Evolutionary conservation across 2,329 filamentous ascomycete species (phyloP).

Genomic region (Emericellopsis atlantica): DNA sequence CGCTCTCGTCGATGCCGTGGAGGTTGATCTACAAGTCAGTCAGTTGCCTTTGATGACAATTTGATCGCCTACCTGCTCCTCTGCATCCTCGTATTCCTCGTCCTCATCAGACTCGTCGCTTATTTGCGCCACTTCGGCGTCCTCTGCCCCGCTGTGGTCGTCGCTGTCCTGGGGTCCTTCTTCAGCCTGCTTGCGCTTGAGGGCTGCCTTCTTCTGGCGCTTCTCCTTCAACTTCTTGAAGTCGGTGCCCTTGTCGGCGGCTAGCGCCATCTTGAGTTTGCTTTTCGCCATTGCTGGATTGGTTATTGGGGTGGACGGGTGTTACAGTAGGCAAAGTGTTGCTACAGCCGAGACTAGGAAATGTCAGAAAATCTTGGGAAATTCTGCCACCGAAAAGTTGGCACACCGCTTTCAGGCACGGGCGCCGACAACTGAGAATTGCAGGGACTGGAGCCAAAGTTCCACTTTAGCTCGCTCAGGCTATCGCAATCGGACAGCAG

Average conservation of each 20-base stretch:
- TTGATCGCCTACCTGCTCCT: slow-evolving; percentile 9
- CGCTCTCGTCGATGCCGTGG: slow-evolving; percentile 46
- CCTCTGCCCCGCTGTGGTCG: background rate
- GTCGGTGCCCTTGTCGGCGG: slow-evolving; percentile 40
- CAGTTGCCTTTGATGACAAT: background rate
- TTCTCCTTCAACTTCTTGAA: slow-evolving; percentile 37
- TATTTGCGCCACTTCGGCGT: background rate
- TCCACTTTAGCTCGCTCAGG: background rate
- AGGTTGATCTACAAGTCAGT: slow-evolving; percentile 30
- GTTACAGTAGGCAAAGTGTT: background rate
- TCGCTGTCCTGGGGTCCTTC: background rate
- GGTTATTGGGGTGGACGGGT: background rate
- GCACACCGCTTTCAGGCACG: too few species aligned
- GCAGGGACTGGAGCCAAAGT: background rate
- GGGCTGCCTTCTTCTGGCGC: slow-evolving; percentile 30
- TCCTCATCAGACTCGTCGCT: background rate
- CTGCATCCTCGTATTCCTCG: slow-evolving; percentile 8
- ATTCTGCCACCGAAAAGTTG: too few species aligned
- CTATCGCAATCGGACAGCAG: too few species aligned
- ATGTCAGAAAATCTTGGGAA: too few species aligned
- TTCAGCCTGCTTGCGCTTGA: slow-evolving; percentile 18
- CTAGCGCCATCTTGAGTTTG: slow-evolving; percentile 40
- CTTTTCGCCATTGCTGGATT: slow-evolving; percentile 25
- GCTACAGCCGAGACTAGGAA: background rate
- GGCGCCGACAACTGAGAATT: background rate